phyloP scores from a whole-genome alignment of 2,329 filamentous ascomycete genomes.

The Nigrospora osmanthi region DNA sequence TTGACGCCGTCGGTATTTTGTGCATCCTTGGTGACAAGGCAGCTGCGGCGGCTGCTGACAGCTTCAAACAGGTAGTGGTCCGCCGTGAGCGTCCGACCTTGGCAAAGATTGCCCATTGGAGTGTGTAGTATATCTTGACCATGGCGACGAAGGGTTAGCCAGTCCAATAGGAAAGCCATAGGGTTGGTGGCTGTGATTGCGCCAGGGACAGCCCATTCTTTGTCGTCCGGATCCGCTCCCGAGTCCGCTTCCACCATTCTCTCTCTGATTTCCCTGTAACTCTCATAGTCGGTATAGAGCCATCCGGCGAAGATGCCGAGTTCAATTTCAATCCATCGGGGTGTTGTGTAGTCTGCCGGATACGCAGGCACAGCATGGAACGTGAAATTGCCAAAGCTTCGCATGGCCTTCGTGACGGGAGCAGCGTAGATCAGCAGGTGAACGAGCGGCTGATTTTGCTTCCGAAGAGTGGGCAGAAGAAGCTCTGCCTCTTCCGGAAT shows the following conservation, averaged over 20 bases:
- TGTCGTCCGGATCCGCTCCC: neutral
- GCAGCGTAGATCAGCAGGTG: slow-evolving; percentile 52
- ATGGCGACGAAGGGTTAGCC: neutral
- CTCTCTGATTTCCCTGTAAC: neutral
- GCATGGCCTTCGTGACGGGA: slow-evolving; percentile 53
- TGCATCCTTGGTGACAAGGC: too few species aligned
- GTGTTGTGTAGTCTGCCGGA: slow-evolving; percentile 28
- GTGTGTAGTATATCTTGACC: neutral
- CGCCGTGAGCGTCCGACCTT: neutral
- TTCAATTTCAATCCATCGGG: slow-evolving; percentile 47
- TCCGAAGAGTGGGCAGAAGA: slow-evolving; percentile 37
- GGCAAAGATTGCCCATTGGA: neutral
- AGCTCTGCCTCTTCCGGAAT: slow-evolving; percentile 59
- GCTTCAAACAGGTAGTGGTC: neutral
- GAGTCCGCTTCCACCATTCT: neutral
- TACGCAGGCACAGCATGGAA: slow-evolving; percentile 46
- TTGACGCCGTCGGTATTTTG: too few species aligned
- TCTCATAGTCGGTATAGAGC: slow-evolving; percentile 43
- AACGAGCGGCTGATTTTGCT: slow-evolving; percentile 11
- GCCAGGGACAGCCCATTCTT: neutral
- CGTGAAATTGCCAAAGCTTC: slow-evolving; percentile 43
- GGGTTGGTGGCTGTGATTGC: neutral
- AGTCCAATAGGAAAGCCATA: neutral
- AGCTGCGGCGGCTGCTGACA: too few species aligned
- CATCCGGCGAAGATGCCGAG: slow-evolving; percentile 54